Base-by-base conservation (phyloP, 306 rosid species). In the Carpinus viminea region DNA sequence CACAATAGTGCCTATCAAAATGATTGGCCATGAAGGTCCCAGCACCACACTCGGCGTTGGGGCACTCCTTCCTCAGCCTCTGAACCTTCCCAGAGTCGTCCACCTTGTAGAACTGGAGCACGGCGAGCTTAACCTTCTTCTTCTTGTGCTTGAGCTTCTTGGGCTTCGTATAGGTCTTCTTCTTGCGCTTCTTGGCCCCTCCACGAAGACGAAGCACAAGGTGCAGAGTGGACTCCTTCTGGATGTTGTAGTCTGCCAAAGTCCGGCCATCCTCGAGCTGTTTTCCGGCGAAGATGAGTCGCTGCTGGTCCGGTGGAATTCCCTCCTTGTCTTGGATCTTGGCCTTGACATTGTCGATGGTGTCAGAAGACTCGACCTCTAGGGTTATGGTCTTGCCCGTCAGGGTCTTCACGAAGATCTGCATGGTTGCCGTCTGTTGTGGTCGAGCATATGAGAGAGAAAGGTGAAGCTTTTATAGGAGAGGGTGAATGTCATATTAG, bases 101-200 rank as follows among this genome's bases (percentile, higher is more conserved):
- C 1, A 81, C 85, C 72, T 81, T 76, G 70, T 81, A 81, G 56
- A 70, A 75, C 76, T 81, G 85, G 16, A 83, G 83, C 12, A 83
- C 79, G 17, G 83, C 74, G 55, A 83, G 86, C 83, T 83, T 78
- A n/a, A 83, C 83, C 83, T 83, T 83, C 83, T 82, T 82, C 76
- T 78, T 70, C 86, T 83, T 74, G 86, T 78, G 86, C 86, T 83
- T 78, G 54, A 78, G 69, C 74, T 83, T 83, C 80, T 78, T 83
- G 31, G 86, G 86, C 69, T 78, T 83, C 41, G 86, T 83, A 77
- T 83, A 83, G 36, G 80, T 83, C 86, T 83, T 83, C 86, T 83
- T 78, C 86, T 83, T 78, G 11, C 77, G 72, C 80, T 83, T 78
- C 73, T 83, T 83, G 28, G 86, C 83, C 15, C 86, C 83, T 17